Evolutionary conservation across 345 rosid species (phyloP).

Genomic region (Eutrema yunnanense): DNA sequence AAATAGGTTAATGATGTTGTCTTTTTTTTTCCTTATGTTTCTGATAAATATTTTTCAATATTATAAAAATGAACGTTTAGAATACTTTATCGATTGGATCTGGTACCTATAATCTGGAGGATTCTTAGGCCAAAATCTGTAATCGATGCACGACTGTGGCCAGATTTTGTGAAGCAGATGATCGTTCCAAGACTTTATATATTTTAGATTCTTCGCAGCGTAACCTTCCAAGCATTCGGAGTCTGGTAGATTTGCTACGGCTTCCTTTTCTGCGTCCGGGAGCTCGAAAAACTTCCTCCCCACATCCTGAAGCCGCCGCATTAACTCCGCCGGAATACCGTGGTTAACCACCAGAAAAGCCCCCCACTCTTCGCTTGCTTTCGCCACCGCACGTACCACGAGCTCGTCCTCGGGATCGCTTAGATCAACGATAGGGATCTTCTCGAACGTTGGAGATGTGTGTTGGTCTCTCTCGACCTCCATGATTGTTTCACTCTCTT

Average conservation of each 20-base stretch:
- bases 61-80: too few relatives aligned
- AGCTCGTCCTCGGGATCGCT: slow-evolving; percentile 17
- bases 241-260: slow-evolving; percentile 34
- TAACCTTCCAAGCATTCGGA: slow-evolving; percentile 41
- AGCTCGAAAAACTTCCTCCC: slow-evolving; percentile 61
- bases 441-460: not conserved
- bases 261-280: slow-evolving; percentile 44
- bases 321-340: slow-evolving; percentile 33
- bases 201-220: not conserved
- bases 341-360: slow-evolving; percentile 37
- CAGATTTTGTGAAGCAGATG: slow-evolving; percentile 62
- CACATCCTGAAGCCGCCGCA: slow-evolving; percentile 33
- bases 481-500: not conserved
- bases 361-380: slow-evolving; percentile 40
- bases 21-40: too few relatives aligned
- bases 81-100: not conserved
- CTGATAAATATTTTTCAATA: too few relatives aligned
- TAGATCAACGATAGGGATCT: slow-evolving; percentile 35
- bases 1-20: too few relatives aligned
- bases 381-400: slow-evolving; percentile 22
- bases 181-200: not conserved
- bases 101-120: slow-evolving; percentile 56
- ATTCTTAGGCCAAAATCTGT: slow-evolving; percentile 54
- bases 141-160: slow-evolving; percentile 49
- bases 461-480: not conserved